Evolutionary conservation across 306 rosid genomes (phyloP).

Genomic region (Corylus heterophylla): DNA sequence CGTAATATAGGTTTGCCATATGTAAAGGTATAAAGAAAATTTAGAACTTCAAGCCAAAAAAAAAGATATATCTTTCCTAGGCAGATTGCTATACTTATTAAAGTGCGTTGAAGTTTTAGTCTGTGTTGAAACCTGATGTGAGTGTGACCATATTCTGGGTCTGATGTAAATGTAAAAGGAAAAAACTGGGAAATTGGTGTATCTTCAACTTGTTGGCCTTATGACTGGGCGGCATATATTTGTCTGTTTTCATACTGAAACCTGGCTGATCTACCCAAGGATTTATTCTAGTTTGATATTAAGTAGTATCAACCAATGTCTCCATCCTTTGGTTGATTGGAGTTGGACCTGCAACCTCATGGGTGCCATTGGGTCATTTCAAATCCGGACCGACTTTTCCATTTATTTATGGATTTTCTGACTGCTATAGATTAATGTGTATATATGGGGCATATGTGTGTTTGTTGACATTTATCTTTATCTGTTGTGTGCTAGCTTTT

Average conservation of each 20-base stretch:
- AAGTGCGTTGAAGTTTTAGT: not conserved
- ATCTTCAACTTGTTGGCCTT: not conserved
- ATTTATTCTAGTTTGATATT: not conserved
- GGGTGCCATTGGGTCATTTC: not conserved
- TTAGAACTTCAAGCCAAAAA: not conserved
- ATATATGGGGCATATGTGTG: slow-evolving; percentile 1
- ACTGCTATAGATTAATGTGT: slow-evolving; percentile 7
- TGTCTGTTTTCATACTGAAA: not conserved
- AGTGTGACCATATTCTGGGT: not conserved
- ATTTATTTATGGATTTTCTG: slow-evolving; percentile 2
- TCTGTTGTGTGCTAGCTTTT: not conserved
- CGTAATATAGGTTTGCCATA: not conserved
- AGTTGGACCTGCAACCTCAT: not conserved
- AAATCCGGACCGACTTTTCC: not conserved
- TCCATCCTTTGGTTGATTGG: not conserved
- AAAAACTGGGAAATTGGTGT: not conserved
- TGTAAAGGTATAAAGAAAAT: not conserved
- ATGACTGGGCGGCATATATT: not conserved
- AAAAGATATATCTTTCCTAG: not conserved
- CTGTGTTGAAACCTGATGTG: not conserved
- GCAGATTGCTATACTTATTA: not conserved
- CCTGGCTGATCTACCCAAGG: slow-evolving; percentile 2
- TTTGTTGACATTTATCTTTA: slow-evolving; percentile 15
- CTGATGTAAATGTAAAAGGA: not conserved
- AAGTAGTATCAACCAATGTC: not conserved